A percentile compares a stretch with the other conserved stretches of the same genome.
Evolutionary conservation across 2,329 filamentous ascomycete genomes (phyloP).

Genomic region (Scedosporium apiospermum): DNA sequence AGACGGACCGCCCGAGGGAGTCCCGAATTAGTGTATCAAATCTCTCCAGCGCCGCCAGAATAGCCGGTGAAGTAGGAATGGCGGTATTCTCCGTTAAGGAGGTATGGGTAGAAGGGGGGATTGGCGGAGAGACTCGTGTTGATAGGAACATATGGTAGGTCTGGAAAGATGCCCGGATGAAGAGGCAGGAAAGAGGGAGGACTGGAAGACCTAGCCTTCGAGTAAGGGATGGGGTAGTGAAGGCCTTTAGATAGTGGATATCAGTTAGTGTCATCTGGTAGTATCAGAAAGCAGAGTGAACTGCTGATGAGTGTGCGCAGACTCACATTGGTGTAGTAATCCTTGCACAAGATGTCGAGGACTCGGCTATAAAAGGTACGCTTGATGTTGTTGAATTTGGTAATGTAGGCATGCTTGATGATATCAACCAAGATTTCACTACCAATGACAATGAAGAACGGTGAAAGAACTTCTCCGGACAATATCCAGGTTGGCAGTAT

Average conservation of each 20-base stretch:
- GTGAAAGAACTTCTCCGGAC: constrained; percentile 80
- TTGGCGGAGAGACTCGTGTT: constrained; percentile 68
- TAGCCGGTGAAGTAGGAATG: constrained; percentile 58
- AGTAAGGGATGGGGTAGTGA: constrained; percentile 81
- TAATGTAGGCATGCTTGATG: constrained; percentile 96
- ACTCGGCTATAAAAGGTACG: constrained; percentile 83
- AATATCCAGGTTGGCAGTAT: constrained; percentile 69
- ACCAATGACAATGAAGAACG: constrained; percentile 86
- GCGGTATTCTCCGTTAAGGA: constrained; percentile 56
- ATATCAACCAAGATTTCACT: constrained; percentile 96
- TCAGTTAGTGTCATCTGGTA: not conserved
- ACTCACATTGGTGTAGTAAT: constrained; percentile 88
- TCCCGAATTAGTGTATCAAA: constrained; percentile 68
- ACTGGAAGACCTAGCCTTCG: constrained; percentile 84
- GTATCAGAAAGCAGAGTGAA: constrained; percentile 8
- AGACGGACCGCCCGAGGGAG: constrained; percentile 65
- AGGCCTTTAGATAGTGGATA: constrained; percentile 48
- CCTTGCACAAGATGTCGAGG: constrained; percentile 88
- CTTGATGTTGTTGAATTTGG: constrained; percentile 96
- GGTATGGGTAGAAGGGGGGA: constrained; percentile 55
- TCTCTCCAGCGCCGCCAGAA: constrained; percentile 67
- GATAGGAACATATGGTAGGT: constrained; percentile 98
- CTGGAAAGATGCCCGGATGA: constrained; percentile 88
- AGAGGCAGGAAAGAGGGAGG: constrained; percentile 85
- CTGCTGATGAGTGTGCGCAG: not conserved